Percentiles rank a stretch among this genome's conserved stretches.
These are phyloP conservation scores for Dryadomyces quercivorus DNA, from an alignment of 2,329 filamentous ascomycete genomes.

Conservation along the genomic window DNA sequence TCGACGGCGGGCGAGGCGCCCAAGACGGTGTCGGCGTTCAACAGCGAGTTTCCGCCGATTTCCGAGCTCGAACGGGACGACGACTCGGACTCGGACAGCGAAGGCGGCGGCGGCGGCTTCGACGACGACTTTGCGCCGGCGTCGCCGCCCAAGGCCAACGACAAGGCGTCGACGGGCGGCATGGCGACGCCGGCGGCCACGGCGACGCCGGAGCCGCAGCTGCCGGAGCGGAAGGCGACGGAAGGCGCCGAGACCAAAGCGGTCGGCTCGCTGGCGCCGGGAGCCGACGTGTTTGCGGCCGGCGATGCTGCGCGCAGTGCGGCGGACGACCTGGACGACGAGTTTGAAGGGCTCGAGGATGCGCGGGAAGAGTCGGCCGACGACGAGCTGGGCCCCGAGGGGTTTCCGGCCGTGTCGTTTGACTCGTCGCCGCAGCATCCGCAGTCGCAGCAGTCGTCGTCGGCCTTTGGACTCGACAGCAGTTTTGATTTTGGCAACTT, in stretches of 20 bases:
- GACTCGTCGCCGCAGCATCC: conserved; percentile 48
- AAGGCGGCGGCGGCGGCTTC: conserved; percentile 75
- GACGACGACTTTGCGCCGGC: conserved; percentile 91
- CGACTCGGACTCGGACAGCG: conserved; percentile 70
- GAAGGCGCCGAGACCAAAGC: neutral
- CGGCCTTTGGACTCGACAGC: conserved; percentile 37
- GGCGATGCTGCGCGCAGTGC: too few relatives aligned
- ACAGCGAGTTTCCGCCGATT: conserved; percentile 85
- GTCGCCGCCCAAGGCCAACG: conserved; percentile 25
- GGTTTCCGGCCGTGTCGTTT: conserved; percentile 66
- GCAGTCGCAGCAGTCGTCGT: conserved; percentile 10
- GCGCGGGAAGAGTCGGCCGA: conserved; percentile 70
- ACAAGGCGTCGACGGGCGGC: neutral
- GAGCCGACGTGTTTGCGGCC: neutral
- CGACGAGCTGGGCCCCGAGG: conserved; percentile 63
- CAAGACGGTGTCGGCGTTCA: conserved; percentile 41
- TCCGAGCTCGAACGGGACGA: conserved; percentile 64
- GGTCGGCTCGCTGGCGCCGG: neutral
- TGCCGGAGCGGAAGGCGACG: neutral
- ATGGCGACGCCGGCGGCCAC: neutral
- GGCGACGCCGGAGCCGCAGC: neutral
- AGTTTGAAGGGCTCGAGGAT: conserved; percentile 74
- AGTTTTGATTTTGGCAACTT: conserved; percentile 46
- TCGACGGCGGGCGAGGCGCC: conserved; percentile 23
- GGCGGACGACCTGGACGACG: conserved; percentile 59